Base-by-base conservation (phyloP, 2,329 filamentous ascomycete genomes). In the Calonectria pauciramosa region DNA sequence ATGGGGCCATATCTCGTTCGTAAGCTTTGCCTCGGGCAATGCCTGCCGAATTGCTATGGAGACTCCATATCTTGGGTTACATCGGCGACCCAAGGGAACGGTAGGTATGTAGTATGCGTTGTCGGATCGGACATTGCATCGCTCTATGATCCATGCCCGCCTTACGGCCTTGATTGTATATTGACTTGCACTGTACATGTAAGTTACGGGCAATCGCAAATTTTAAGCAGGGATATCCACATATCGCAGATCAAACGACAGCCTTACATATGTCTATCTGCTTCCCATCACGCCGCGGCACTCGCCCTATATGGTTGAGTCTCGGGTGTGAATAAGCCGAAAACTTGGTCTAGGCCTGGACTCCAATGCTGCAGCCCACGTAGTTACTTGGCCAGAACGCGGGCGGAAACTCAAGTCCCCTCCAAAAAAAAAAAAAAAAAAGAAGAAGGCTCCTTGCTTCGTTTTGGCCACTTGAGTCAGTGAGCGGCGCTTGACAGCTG, bases 401-500 rank as follows among this genome's bases (percentile, higher is more conserved):
- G 41, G 16, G 60, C 28, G 38, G 26, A 23, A 65, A 60, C 56
- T 60, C n/a, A 32, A n/a, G 51, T 54, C 26, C 28, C 51, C 51
- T 30, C 14, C 13, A 9, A 13, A 3, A 30, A 11, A 9, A 54
- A 54, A 20, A 32, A 54, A 32, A 30, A 54, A 52, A 52, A 52
- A 20, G 18, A 54, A 56, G 28, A 30, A 54, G 20, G 26, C 34
- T 36, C 14, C 65, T 63, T 67, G 47, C 36, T 65, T 70, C 47
- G 14, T 14, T 49, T n/a, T 56, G 9, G 14, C 51, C 10, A 65
- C 36, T 71, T 51, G 68, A 71, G 47, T 65, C 59, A 65, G 28
- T 44, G 51, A 34, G 63, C 73, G 70, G 78, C 73, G 78, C 75
- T 79, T 76, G 70, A 71, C 69, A 73, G 76, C 72, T 75, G 71